These are phyloP conservation scores for Citrus reticulata DNA, from an alignment of 345 rosid species.

Conservation along the genomic window DNA sequence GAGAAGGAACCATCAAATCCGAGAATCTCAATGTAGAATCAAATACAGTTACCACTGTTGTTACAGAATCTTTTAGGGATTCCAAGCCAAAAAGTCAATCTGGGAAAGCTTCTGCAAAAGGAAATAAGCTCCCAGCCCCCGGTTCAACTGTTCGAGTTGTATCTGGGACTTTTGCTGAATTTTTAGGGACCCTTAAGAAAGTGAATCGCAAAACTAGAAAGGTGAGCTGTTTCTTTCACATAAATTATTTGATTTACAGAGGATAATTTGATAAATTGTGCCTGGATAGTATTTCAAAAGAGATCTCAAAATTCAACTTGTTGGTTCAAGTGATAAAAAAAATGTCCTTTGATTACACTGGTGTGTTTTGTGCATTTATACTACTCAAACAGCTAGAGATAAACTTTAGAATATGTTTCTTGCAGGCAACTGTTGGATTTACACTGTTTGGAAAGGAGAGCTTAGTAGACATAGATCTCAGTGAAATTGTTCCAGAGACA, in stretches of 20 bases:
- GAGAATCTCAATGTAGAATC: conserved; percentile 28
- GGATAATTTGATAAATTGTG: background rate
- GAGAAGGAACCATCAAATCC: conserved; percentile 20
- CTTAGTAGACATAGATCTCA: conserved; percentile 63
- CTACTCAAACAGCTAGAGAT: background rate
- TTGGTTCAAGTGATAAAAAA: background rate
- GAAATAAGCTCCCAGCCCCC: conserved; percentile 34
- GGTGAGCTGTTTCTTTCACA: conserved; percentile 33
- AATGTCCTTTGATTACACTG: background rate
- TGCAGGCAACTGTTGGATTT: conserved; percentile 84
- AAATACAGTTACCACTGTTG: conserved; percentile 24
- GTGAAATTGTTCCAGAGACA: conserved; percentile 63
- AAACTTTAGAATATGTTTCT: conserved; percentile 9
- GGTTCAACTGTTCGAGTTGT: conserved; percentile 74
- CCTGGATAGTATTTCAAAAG: background rate
- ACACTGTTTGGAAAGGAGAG: conserved; percentile 87
- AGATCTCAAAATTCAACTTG: background rate
- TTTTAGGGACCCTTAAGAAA: conserved; percentile 68
- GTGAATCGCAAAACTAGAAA: conserved; percentile 64
- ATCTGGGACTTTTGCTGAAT: conserved; percentile 79
- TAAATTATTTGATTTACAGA: background rate
- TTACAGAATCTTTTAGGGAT: conserved; percentile 23
- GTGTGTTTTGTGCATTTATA: background rate
- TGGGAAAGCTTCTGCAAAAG: conserved; percentile 34
- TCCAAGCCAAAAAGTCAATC: conserved; percentile 30